Evolutionary conservation across 257 asterid species (phyloP), one percentile per base, ranked within the genome.

Genomic region (Petunia axillaris): DNA sequence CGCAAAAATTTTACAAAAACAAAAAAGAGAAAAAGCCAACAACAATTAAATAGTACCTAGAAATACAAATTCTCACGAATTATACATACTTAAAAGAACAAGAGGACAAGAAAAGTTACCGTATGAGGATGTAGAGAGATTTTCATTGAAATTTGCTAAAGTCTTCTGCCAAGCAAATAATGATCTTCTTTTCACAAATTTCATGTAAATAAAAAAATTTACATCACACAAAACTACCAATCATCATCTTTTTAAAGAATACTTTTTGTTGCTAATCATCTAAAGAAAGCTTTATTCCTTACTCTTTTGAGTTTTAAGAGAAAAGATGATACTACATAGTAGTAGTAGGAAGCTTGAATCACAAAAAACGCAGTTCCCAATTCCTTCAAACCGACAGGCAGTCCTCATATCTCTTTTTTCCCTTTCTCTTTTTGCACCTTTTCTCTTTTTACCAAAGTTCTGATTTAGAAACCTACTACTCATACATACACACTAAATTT

Each of bases 371-470:
- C 94, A 84, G 68, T 89, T 92, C 89, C 91, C 96, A 86, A 89
- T 82, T 88, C 92, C 91, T 89, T 90, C 91, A 91, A 89, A 88
- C 88, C 90, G 91, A 91, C 96, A 91, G 84, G 66, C 82, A 85
- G 91, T 88, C 91, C 82, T 71, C 85, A 73, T 53, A 79, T 84
- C 87, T 89, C 90, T 88, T 88, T 88, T 82, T 64, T 82, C 76
- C 77, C 86, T 85, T 83, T 84, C 84, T 76, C 80, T 82, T 84
- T 82, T 65, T n/a, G 15, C 66, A 35, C 76, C 77, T 85, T 87
- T 82, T 80, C 87, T 82, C 91, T 87, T 89, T 89, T 83, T 81
- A 15, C 84, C 80, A 86, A 90, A 93, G 88, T 78, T 84, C 83
- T 74, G 79, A 85, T 89, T 85, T 79, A 48, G 64, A 82, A 80